Evolutionary conservation across 768 basidiomycete genomes (phyloP), one percentile per base, ranked within the genome.

Genomic region (Mycena epipterygia): DNA sequence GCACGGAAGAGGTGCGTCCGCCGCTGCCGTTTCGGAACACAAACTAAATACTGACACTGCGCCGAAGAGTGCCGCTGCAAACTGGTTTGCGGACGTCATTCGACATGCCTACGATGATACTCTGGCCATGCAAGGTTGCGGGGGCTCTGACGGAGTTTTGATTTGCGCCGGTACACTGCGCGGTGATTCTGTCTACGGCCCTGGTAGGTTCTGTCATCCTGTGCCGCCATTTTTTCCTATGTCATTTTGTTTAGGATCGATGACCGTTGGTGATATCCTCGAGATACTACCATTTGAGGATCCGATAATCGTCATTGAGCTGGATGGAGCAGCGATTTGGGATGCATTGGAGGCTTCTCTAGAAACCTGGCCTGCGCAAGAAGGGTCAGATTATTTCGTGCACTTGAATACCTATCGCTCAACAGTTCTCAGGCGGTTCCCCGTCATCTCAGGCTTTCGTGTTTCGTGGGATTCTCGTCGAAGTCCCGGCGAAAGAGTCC

Each of bases 251-350:
- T 16, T 53, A 93, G 93, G 96, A 0, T 78, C 86, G 33, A 83
- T 98, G 59, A 96, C 91, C 5, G 84, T 98, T 1, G 95, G 96
- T 0, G 92, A 98, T 77, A 92, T 97, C 63, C 76, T 96, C 42
- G 96, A 96, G 77, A 95, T 97, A 23, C 80, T 97, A 32, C 96
- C 96, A 0, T 97, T 96, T 68, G 92, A 93, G 64, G 96, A 97
- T 74, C 91, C 95, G 2, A 83, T 92, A 19, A 87, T 98, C 7
- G 94, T 95, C 4, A 74, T 96, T 14, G 92, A 96, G 78, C 78
- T 97, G 19, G 90, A 94, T 72, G 95, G 96, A 2, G 85, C 87
- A 73, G 84, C 90, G 0, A 86, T 97, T 49, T 96, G 95, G 94
- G 90, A 89, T 46, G 90, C 92, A 0, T 73, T 97, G 39, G 96